Evolutionary conservation across 768 basidiomycete genomes (phyloP), one percentile per base, ranked within the genome.

Genomic region (Bullera alba): DNA sequence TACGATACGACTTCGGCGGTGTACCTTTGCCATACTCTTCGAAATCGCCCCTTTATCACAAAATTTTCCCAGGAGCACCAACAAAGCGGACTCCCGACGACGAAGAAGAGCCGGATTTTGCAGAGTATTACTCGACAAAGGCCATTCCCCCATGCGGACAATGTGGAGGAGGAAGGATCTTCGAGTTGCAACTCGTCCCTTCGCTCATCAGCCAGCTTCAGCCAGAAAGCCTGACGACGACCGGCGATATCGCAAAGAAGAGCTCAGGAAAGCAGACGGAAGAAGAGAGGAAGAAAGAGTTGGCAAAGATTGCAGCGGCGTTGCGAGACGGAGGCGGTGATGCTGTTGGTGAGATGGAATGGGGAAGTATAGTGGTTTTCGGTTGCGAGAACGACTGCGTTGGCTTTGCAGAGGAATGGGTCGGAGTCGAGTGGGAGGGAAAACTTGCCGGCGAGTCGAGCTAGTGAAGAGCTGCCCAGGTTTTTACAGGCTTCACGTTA

Each of bases 131-230:
- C 72, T 71, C 77, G 38, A 73, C 81, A 3, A 61, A 76, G 0
- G 70, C 76, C 6, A 74, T 90, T 26, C 81, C 84, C 0, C 53
- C 71, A 0, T 97, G 93, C 67, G 76, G 81, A 1, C 63, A 73
- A 14, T 97, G 93, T 74, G 74, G 76, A 30, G 77, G 79, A 2
- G 75, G 74, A 37, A 79, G 89, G 15, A 79, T 84, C 19, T 97
- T 95, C 69, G 93, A 97, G 70, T 86, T 86, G 61, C 93, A 97
- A 70, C 77, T 96, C 46, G 93, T 92, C 82, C 93, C 93, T 1
- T 88, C 90, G 66, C 75, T 96, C 46, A 90, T 96, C 69, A 86
- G 86, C 45, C 74, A 87, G 14, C 76, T 95, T 14, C 75, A 77
- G 44, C 65, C 63, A 8, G 52, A 63, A 8, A 49, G 45, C 2